A percentile compares a stretch with the other conserved stretches of the same genome.
These are phyloP conservation scores for Euphorbia pulcherrima DNA, from an alignment of 345 rosid species.

Conservation along the genomic window DNA sequence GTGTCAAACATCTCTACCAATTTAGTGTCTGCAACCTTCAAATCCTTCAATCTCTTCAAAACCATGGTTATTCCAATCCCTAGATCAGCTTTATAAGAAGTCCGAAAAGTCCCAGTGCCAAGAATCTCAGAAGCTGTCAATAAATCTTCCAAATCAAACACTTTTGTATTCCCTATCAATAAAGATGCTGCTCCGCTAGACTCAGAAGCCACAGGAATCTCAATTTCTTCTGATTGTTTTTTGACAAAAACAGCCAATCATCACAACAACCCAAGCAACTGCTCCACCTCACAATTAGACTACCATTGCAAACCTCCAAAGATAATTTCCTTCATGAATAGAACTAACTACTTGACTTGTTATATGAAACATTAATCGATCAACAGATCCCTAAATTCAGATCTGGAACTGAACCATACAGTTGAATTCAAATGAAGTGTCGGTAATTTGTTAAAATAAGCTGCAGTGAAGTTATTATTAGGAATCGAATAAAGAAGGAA, in stretches of 20 bases:
- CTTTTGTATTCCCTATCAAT: conserved; percentile 15
- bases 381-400: conserved; percentile 5
- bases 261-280: too few species aligned
- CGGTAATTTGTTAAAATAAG: conserved; percentile 24
- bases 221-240: too few species aligned
- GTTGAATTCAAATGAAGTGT: conserved; percentile 21
- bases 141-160: conserved; percentile 39
- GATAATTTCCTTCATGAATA: too few species aligned
- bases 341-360: too few species aligned
- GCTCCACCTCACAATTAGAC: too few species aligned
- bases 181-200: too few species aligned
- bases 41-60: conserved; percentile 24
- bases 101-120: conserved; percentile 45
- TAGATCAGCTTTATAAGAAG: conserved; percentile 43
- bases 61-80: conserved; percentile 32
- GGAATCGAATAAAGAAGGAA: conserved; percentile 36
- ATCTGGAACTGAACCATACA: conserved; percentile 34
- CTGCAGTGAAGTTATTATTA: conserved; percentile 34
- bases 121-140: conserved; percentile 45
- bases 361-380: conserved; percentile 39
- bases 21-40: too few species aligned
- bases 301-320: too few species aligned
- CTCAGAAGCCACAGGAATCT: too few species aligned
- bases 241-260: too few species aligned
- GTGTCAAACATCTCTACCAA: too few species aligned